Evolutionary conservation across 2,329 filamentous ascomycete genomes (phyloP).

Genomic region (Raffaelea deltoideospora): DNA sequence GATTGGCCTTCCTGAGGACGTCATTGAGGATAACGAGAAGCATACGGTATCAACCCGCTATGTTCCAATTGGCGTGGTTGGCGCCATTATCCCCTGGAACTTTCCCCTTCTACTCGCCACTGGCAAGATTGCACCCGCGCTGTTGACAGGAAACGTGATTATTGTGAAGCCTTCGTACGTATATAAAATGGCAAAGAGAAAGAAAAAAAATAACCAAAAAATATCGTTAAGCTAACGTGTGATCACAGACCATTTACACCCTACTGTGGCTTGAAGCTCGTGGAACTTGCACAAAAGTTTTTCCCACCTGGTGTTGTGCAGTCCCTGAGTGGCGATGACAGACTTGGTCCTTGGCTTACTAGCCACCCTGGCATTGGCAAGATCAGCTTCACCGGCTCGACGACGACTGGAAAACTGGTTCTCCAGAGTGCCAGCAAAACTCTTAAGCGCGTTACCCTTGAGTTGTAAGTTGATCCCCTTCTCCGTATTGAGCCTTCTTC

Average conservation of each 20-base stretch:
- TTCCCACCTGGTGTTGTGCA: constrained; percentile 51
- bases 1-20: too few relatives aligned
- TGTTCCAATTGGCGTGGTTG: not conserved
- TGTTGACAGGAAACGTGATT: not conserved
- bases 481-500: not conserved
- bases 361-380: constrained; percentile 44
- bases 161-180: not conserved
- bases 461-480: constrained; percentile 21
- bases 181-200: too few relatives aligned
- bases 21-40: too few relatives aligned
- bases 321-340: constrained; percentile 42
- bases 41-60: not conserved
- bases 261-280: constrained; percentile 32
- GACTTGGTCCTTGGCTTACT: constrained; percentile 43
- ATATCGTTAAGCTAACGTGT: too few relatives aligned
- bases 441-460: constrained; percentile 45
- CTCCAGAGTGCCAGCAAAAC: constrained; percentile 40
- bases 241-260: not conserved
- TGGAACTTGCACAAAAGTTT: constrained; percentile 39
- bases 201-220: too few relatives aligned
- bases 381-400: constrained; percentile 50
- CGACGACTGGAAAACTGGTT: constrained; percentile 43
- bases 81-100: not conserved
- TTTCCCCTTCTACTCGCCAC: not conserved
- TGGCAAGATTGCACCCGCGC: not conserved